These are phyloP conservation scores for Paxillus ammoniavirescens DNA, from an alignment of 768 basidiomycete genomes.

Conservation along the genomic window DNA sequence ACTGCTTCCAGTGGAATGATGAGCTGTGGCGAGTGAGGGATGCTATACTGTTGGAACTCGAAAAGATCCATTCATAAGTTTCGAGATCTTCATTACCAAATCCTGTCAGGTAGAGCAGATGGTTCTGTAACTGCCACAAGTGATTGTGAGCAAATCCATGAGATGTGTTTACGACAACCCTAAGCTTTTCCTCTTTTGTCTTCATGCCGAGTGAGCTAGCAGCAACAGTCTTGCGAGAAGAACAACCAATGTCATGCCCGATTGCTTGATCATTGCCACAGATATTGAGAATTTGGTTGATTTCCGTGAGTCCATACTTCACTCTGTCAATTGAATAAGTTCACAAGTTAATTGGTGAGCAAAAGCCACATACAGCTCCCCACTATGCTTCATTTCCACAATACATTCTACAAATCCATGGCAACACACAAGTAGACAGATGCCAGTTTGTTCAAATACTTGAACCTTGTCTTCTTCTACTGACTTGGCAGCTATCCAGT, in stretches of 20 bases:
- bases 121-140: constrained; percentile 14
- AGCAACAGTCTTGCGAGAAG: constrained; percentile 14
- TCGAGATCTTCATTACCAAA: constrained; percentile 19
- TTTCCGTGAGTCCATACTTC: constrained; percentile 8
- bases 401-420: constrained; percentile 33
- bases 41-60: constrained; percentile 5
- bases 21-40: constrained; percentile 3
- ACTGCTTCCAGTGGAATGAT: constrained; percentile 17
- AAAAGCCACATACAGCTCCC: constrained; percentile 24
- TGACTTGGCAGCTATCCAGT: constrained; percentile 32
- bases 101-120: constrained; percentile 11
- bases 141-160: constrained; percentile 23
- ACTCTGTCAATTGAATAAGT: neutral
- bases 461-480: constrained; percentile 32
- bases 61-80: constrained; percentile 16
- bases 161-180: constrained; percentile 15
- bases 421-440: constrained; percentile 35
- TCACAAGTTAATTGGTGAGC: neutral
- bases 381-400: constrained; percentile 34
- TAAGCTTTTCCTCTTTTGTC: constrained; percentile 1
- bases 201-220: constrained; percentile 13
- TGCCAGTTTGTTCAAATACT: constrained; percentile 36
- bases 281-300: constrained; percentile 22
- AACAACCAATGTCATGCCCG: constrained; percentile 32
- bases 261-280: constrained; percentile 8